Percentiles rank a stretch among this genome's conserved stretches.
Evolutionary conservation across 1,284 basidiomycete genomes (phyloP).

Genomic region (Stygiomarasmius scandens): DNA sequence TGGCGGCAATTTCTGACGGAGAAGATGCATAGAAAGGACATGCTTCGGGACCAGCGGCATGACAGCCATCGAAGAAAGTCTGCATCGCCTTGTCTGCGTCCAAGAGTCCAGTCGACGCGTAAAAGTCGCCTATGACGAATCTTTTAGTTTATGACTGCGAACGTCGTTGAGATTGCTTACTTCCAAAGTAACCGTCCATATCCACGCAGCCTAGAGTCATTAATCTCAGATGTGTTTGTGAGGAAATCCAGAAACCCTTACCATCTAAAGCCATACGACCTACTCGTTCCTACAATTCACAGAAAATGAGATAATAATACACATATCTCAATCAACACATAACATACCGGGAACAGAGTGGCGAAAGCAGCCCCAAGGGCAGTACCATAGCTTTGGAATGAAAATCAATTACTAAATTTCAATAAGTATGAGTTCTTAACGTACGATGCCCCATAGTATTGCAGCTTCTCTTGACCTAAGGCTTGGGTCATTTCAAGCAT

Average conservation of each 20-base stretch:
- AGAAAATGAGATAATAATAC: background rate
- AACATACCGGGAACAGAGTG: conserved; percentile 47
- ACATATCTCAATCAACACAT: background rate
- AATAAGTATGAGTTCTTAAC: conserved; percentile 14
- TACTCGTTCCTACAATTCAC: conserved; percentile 35
- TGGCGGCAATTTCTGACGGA: background rate
- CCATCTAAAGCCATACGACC: conserved; percentile 42
- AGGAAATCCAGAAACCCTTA: background rate
- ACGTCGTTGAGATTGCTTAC: conserved; percentile 16
- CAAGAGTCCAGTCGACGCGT: conserved; percentile 25
- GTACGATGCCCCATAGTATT: conserved; percentile 57
- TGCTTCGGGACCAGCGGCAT: conserved; percentile 22
- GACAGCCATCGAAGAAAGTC: conserved; percentile 27
- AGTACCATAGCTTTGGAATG: conserved; percentile 41
- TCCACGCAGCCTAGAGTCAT: conserved; percentile 34
- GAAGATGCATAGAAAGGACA: conserved; percentile 31
- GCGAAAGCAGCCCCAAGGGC: conserved; percentile 49
- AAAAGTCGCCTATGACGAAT: conserved; percentile 17
- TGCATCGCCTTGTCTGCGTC: conserved; percentile 30
- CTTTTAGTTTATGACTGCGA: too few species aligned
- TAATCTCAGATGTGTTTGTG: background rate
- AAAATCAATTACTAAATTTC: background rate
- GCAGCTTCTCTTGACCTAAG: conserved; percentile 46
- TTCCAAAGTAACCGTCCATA: conserved; percentile 34
- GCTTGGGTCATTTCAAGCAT: conserved; percentile 51